Evolutionary conservation across 345 rosid genomes (phyloP).

Genomic region (Gossypium arboreum): DNA sequence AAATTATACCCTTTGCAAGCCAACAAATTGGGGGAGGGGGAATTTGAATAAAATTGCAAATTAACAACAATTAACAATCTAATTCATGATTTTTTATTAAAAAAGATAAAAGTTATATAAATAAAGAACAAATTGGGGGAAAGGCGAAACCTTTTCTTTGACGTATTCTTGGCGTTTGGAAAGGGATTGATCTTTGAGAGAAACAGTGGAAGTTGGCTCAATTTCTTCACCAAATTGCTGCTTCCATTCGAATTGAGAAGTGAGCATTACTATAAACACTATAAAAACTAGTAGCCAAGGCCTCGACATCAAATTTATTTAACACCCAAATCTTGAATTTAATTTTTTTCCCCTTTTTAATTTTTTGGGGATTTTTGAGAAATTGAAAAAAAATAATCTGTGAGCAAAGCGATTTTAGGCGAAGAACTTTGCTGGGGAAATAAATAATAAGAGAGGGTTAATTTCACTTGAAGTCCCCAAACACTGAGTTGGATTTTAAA

Average conservation of each 20-base stretch:
- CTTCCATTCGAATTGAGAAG: constrained; percentile 78
- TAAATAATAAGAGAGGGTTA: background rate
- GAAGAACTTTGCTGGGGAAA: background rate
- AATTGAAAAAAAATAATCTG: background rate
- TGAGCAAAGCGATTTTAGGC: background rate
- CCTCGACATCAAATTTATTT: constrained; percentile 51
- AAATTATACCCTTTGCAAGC: constrained; percentile 1
- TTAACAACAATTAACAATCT: background rate
- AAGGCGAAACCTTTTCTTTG: constrained; percentile 59
- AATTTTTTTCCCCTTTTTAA: background rate
- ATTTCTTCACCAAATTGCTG: constrained; percentile 60
- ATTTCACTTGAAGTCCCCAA: no score
- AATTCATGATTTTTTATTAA: background rate
- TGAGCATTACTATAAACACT: constrained; percentile 54
- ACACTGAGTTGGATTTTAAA: no score
- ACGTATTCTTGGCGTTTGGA: constrained; percentile 41
- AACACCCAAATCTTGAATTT: background rate
- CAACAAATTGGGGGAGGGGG: background rate
- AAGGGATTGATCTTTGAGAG: constrained; percentile 34
- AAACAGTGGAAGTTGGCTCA: constrained; percentile 34
- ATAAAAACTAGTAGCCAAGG: constrained; percentile 65
- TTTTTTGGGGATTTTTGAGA: background rate
- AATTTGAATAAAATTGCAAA: background rate
- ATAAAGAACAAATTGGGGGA: background rate
- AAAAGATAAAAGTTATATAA: background rate